Evolutionary conservation across 2,329 filamentous ascomycete species (phyloP).

Genomic region (Dothideomycetidae sp.): DNA sequence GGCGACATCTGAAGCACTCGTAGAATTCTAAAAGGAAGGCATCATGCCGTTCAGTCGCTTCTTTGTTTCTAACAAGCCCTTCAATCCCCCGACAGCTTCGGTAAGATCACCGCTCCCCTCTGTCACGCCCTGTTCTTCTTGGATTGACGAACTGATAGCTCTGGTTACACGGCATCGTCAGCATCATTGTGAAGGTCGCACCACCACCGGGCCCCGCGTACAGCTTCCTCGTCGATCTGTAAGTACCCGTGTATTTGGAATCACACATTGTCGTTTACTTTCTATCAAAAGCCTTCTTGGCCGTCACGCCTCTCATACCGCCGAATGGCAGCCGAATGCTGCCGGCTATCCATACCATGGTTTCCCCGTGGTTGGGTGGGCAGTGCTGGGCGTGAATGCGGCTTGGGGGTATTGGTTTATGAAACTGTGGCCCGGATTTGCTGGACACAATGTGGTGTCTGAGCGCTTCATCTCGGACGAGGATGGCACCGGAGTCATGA

Average conservation of each 20-base stretch:
- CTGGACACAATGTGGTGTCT: conserved; percentile 6
- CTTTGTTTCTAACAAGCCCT: conserved; percentile 50
- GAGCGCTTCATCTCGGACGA: conserved; percentile 8
- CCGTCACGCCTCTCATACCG: conserved; percentile 38
- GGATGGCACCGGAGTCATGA: conserved; percentile 1
- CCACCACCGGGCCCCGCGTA: conserved; percentile 54
- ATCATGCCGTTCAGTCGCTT: conserved; percentile 49
- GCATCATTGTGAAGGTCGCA: conserved; percentile 50
- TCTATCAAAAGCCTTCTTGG: conserved; percentile 38
- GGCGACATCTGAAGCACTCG: conserved; percentile 37
- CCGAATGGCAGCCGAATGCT: conserved; percentile 22
- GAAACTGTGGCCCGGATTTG: conserved; percentile 3
- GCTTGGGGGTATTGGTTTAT: conserved; percentile 8
- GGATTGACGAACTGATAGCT: conserved; percentile 28
- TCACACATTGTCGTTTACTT: conserved; percentile 40
- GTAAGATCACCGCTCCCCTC: neutral
- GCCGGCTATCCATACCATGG: conserved; percentile 6
- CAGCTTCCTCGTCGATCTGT: conserved; percentile 43
- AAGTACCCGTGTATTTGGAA: conserved; percentile 39
- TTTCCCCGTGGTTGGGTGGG: neutral
- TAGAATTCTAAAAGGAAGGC: conserved; percentile 51
- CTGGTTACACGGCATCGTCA: conserved; percentile 50
- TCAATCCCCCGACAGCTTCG: conserved; percentile 43
- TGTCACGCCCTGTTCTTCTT: neutral
- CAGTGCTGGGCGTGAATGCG: neutral